A percentile compares a stretch with the other conserved stretches of the same genome.
Conservation (phyloP, 106 monocot species). For the Dendrobium huoshanense region DNA sequence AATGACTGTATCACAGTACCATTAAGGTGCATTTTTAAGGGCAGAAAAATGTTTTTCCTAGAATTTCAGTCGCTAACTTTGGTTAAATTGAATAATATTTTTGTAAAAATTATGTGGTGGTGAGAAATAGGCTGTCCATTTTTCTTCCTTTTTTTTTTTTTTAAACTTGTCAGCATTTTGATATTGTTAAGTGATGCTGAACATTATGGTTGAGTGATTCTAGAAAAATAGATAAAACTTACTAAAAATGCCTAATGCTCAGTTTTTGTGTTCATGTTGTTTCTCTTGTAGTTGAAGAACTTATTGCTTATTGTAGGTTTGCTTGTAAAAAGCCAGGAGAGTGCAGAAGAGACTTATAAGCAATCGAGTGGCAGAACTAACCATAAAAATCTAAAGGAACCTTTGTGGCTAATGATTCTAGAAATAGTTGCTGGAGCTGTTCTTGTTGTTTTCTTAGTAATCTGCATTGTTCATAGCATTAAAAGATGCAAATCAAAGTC, state of each 20-base stretch:
- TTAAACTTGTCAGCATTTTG: no score
- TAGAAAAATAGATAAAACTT: no score
- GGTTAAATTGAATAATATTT: no score
- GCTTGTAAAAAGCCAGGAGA: slow-evolving; percentile 11
- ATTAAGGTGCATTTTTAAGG: neutral
- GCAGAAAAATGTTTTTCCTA: no score
- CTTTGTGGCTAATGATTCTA: slow-evolving; percentile 69
- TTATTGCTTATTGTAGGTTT: slow-evolving; percentile 11
- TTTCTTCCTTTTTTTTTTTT: no score
- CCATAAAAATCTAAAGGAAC: slow-evolving; percentile 33
- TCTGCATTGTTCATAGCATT: slow-evolving; percentile 12
- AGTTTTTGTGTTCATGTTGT: neutral
- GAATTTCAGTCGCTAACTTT: no score
- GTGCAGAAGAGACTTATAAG: slow-evolving; percentile 1
- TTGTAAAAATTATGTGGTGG: no score
- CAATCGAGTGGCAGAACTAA: slow-evolving; percentile 8
- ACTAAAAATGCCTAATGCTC: neutral
- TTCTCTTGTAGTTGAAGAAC: neutral
- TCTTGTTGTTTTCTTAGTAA: slow-evolving; percentile 29
- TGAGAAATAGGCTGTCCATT: no score
- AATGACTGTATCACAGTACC: neutral
- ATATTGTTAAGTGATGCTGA: no score
- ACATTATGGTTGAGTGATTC: no score
- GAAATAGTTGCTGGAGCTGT: slow-evolving; percentile 53
- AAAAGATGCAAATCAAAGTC: slow-evolving; percentile 41